Conservation (phyloP, 148 eudicot genomes). For the Arbutus unedo region DNA sequence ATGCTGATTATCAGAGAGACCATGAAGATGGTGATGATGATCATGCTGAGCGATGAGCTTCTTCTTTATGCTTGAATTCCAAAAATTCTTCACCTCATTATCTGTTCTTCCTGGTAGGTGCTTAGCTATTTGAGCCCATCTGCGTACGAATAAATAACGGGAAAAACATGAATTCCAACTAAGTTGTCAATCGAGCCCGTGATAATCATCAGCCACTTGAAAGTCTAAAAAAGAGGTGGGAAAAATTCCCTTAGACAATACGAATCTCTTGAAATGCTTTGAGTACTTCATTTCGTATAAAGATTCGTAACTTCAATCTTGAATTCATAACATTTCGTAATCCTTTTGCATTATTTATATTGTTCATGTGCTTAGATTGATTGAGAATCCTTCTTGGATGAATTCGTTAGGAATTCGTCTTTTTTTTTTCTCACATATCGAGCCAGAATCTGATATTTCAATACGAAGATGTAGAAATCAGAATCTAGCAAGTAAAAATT, state of each 20-base stretch:
- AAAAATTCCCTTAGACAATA: too few species aligned
- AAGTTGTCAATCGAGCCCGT: too few species aligned
- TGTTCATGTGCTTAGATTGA: background rate
- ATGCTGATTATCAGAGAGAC: conserved; percentile 16
- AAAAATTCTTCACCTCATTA: conserved; percentile 93
- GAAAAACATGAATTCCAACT: too few species aligned
- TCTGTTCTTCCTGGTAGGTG: conserved; percentile 91
- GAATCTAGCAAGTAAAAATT: background rate
- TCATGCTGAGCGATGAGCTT: conserved; percentile 63
- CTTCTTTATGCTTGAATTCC: conserved; percentile 91
- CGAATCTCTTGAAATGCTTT: too few species aligned
- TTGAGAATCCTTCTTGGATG: background rate
- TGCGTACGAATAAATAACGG: conserved; percentile 7
- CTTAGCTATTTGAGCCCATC: conserved; percentile 95
- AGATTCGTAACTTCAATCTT: too few species aligned
- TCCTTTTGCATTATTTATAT: too few species aligned
- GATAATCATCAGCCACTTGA: too few species aligned
- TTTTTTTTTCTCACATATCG: background rate
- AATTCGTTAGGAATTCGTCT: background rate
- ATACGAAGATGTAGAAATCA: background rate
- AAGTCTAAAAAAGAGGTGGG: too few species aligned
- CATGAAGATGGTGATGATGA: conserved; percentile 10
- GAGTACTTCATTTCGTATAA: too few species aligned
- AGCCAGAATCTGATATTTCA: too few species aligned
- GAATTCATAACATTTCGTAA: too few species aligned